Evolutionary conservation across 805 yeast genomes (phyloP), one percentile per base, ranked within the genome.

Genomic region (Wickerhamomyces xylosicus): DNA sequence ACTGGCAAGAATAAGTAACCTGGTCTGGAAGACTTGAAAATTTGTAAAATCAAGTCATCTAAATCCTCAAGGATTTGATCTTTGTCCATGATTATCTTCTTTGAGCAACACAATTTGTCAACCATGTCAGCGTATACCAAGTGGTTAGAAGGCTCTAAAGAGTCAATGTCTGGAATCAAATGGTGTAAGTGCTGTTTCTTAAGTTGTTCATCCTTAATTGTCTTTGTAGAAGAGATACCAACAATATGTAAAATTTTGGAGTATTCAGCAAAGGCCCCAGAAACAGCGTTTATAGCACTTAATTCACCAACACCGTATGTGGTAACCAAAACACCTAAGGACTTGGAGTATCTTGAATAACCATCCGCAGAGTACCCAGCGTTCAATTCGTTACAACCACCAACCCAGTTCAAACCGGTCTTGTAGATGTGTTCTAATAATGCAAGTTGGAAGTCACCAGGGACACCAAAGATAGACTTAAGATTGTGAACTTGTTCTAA

Each of bases 291-390:
- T 44, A 85, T 53, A 2, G 95, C 94, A 42, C 86, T 76, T 45
- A 85, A 67, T 57, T 86, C 95, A 41, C 96, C 96, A 15, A 86
- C 96, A 37, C 95, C 96, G 58, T 69, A 84, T 4, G 96, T 86
- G 3, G 67, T 61, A 39, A 74, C 59, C 32, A 75, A 57, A 17
- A 77, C 86, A 38, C 86, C 85, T 6, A 83, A 71, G n/a, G 74
- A 70, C 36, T 69, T 65, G 21, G 78, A 67, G 33, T 66, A 64
- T 44, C 90, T 71, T 16, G 92, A 76, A 52, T 85, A 89, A 5
- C 96, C 97, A 57, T 89, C 96, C 7, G 90, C 89, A 5, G 92
- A 78, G 56, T 89, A 87, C 8, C 94, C 92, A 3, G 92, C 80
- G 54, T 87, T 89, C 46, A 87, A 68, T 62, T 87, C 97, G 54